Evolutionary conservation across 768 basidiomycete species (phyloP).

Genomic region (Podaxis sp.): DNA sequence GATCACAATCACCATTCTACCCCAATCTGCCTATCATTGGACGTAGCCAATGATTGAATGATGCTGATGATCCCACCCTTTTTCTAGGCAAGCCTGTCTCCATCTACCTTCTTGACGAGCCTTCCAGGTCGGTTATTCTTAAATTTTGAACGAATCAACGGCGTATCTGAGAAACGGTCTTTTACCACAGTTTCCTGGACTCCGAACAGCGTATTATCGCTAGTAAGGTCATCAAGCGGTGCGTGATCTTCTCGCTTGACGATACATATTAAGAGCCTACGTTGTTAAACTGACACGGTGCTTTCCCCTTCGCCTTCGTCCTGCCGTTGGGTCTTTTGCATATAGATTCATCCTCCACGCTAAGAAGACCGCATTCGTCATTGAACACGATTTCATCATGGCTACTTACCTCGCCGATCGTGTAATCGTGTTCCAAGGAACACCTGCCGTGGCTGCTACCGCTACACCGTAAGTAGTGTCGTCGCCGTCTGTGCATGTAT

Average conservation of each 20-base stretch:
- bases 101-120: slow-evolving; percentile 96
- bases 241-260: slow-evolving; percentile 17
- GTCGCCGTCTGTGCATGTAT: background rate
- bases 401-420: slow-evolving; percentile 98
- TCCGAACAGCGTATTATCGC: slow-evolving; percentile 99
- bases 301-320: background rate
- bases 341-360: slow-evolving; percentile 88
- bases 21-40: background rate
- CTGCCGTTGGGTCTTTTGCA: background rate
- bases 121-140: slow-evolving; percentile 58
- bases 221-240: slow-evolving; percentile 97
- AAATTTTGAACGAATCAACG: background rate
- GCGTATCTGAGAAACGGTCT: background rate
- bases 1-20: background rate
- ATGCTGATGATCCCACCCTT: background rate
- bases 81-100: slow-evolving; percentile 67
- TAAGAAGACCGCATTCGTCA: slow-evolving; percentile 97
- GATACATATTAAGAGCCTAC: background rate
- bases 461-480: slow-evolving; percentile 75
- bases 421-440: slow-evolving; percentile 89
- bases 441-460: slow-evolving; percentile 84
- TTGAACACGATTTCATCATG: slow-evolving; percentile 99
- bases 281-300: background rate
- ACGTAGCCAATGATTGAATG: background rate
- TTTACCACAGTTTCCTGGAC: slow-evolving; percentile 75